phyloP scores from a whole-genome alignment of 352 stramenopile genomes.

The Phytopythium kandeliae region DNA sequence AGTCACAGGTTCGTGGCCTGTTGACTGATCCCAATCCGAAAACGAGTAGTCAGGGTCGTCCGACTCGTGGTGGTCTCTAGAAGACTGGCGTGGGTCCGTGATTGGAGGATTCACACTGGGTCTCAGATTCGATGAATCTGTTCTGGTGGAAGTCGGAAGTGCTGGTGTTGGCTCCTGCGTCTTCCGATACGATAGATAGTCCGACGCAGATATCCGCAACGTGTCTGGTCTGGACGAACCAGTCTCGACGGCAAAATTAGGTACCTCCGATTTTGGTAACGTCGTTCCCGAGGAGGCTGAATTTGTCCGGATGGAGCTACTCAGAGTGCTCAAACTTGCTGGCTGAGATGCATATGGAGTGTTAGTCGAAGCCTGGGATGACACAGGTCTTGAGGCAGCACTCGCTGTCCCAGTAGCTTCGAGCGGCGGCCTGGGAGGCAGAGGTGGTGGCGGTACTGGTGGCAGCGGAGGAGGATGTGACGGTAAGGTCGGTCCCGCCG shows the following conservation, averaged over 20 bases:
- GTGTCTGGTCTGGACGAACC: slow-evolving; percentile 1
- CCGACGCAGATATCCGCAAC: slow-evolving; percentile 21
- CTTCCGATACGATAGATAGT: slow-evolving; percentile 13
- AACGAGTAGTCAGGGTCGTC: slow-evolving; percentile 3
- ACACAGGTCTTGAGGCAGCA: background rate
- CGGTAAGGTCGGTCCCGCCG: slow-evolving; percentile 11
- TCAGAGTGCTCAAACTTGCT: background rate
- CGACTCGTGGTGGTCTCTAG: background rate
- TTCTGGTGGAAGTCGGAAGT: background rate
- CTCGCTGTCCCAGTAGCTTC: background rate
- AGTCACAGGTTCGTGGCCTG: background rate
- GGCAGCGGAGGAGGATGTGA: slow-evolving; percentile 5
- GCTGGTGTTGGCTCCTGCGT: background rate
- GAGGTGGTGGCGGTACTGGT: background rate
- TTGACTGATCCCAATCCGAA: slow-evolving; percentile 3
- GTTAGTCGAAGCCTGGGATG: background rate
- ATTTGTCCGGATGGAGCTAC: too few relatives aligned
- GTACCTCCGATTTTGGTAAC: background rate
- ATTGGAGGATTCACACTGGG: background rate
- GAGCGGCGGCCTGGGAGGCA: background rate
- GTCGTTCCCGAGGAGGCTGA: background rate
- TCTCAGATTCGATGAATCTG: background rate
- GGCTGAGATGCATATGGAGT: background rate
- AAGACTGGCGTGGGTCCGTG: background rate
- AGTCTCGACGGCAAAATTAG: background rate